phyloP scores from a whole-genome alignment of 192 early-diverging fungal species.

The Cetraspora pellucida region DNA sequence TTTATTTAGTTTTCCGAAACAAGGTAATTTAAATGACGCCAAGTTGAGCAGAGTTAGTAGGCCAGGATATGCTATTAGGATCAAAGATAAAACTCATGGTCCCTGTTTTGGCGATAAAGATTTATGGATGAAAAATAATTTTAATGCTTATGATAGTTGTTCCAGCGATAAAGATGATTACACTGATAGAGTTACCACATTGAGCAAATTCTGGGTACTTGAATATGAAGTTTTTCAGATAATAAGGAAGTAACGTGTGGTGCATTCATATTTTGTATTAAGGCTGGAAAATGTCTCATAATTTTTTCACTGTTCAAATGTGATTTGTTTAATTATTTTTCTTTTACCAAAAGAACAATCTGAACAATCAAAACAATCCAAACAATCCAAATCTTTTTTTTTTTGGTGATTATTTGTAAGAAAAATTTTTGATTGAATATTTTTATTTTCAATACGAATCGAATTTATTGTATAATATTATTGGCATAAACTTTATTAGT shows the following conservation, averaged over 20 bases:
- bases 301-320: too few relatives aligned
- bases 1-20: conserved; percentile 19
- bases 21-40: conserved; percentile 6
- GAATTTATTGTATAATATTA: too few relatives aligned
- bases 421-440: too few relatives aligned
- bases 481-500: too few relatives aligned
- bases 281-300: too few relatives aligned
- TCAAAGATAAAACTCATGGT: conserved; percentile 22
- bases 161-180: conserved; percentile 24
- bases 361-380: too few relatives aligned
- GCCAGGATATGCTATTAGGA: neutral
- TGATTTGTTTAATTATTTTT: too few relatives aligned
- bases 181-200: conserved; percentile 5
- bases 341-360: too few relatives aligned
- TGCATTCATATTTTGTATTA: too few relatives aligned
- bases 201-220: conserved; percentile 21
- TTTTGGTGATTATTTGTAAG: too few relatives aligned
- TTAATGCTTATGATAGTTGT: conserved; percentile 27
- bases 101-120: conserved; percentile 29
- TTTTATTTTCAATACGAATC: too few relatives aligned
- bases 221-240: conserved; percentile 25
- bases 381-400: too few relatives aligned
- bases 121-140: conserved; percentile 28
- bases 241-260: neutral
- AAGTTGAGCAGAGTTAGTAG: conserved; percentile 5